phyloP scores from a whole-genome alignment of 2,329 filamentous ascomycete species.

The Pseudogymnoascus sp. region DNA sequence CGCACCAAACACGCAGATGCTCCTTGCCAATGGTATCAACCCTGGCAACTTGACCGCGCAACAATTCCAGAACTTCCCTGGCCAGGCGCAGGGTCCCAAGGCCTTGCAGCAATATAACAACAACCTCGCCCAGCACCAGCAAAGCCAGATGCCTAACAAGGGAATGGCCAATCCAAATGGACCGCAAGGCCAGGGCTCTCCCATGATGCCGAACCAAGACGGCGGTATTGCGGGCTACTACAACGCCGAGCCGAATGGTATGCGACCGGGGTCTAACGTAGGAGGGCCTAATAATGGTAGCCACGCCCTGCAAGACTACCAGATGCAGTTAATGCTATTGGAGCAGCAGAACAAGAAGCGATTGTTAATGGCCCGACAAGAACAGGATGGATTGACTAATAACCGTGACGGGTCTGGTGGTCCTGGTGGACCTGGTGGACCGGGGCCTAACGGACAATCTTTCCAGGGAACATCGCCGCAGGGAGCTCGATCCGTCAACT shows the following conservation, averaged over 20 bases:
- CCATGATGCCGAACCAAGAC: conserved; percentile 64
- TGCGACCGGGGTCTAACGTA: conserved; percentile 43
- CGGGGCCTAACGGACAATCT: conserved; percentile 47
- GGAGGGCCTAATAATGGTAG: conserved; percentile 36
- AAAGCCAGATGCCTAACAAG: conserved; percentile 70
- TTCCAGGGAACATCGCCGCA: conserved; percentile 64
- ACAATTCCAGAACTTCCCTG: conserved; percentile 58
- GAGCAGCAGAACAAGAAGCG: conserved; percentile 86
- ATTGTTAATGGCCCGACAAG: conserved; percentile 71
- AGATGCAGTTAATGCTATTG: conserved; percentile 81
- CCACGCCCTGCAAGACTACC: conserved; percentile 77
- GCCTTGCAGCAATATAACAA: conserved; percentile 55
- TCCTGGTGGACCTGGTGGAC: conserved; percentile 33
- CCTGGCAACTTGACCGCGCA: conserved; percentile 62
- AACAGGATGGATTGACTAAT: conserved; percentile 56
- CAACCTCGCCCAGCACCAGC: conserved; percentile 86
- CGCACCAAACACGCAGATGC: conserved; percentile 49
- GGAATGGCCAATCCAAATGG: conserved; percentile 66
- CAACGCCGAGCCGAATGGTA: conserved; percentile 49
- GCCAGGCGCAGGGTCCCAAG: conserved; percentile 40
- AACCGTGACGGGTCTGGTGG: conserved; percentile 37
- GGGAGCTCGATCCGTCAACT: conserved; percentile 58
- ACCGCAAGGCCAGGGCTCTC: conserved; percentile 69
- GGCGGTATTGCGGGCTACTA: conserved; percentile 50
- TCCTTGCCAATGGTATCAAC: conserved; percentile 65